A percentile compares a stretch with the other conserved stretches of the same genome.
phyloP scores from a whole-genome alignment of 805 yeast genomes.

The Phaffomyces opuntiae region DNA sequence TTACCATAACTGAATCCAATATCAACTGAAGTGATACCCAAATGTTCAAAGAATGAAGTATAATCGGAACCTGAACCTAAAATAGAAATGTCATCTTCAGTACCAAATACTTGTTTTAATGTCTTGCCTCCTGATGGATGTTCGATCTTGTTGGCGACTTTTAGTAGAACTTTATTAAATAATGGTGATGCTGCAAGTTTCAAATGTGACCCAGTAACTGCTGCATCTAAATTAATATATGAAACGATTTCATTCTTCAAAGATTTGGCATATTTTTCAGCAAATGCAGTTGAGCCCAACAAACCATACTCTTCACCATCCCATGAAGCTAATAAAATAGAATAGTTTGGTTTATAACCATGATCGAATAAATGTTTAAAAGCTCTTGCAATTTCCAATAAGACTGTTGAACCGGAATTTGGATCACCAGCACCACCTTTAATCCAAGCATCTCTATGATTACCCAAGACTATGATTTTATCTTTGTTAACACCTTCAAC shows the following conservation, averaged over 20 bases:
- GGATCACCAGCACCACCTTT: conserved; percentile 79
- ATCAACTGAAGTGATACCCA: conserved; percentile 57
- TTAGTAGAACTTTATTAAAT: conserved; percentile 39
- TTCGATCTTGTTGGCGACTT: conserved; percentile 35
- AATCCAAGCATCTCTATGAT: conserved; percentile 79
- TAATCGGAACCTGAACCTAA: conserved; percentile 71
- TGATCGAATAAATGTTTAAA: conserved; percentile 40
- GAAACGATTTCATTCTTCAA: conserved; percentile 51
- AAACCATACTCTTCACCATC: conserved; percentile 78
- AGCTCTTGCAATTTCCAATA: conserved; percentile 58
- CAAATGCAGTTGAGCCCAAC: conserved; percentile 72
- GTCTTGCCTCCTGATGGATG: conserved; percentile 33
- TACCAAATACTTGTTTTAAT: conserved; percentile 23
- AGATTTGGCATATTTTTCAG: conserved; percentile 48
- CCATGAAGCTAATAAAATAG: conserved; percentile 69
- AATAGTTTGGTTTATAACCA: conserved; percentile 64
- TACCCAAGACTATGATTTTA: conserved; percentile 60
- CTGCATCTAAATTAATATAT: conserved; percentile 64
- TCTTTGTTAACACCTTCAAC: conserved; percentile 46
- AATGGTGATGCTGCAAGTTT: conserved; percentile 46
- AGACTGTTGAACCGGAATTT: conserved; percentile 61
- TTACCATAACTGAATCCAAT: conserved; percentile 41
- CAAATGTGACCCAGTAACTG: conserved; percentile 50
- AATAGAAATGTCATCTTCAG: conserved; percentile 31
- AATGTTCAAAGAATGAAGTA: conserved; percentile 51